Conservation (phyloP, 352 stramenopile genomes). For the Phytopythium aichiense region DNA sequence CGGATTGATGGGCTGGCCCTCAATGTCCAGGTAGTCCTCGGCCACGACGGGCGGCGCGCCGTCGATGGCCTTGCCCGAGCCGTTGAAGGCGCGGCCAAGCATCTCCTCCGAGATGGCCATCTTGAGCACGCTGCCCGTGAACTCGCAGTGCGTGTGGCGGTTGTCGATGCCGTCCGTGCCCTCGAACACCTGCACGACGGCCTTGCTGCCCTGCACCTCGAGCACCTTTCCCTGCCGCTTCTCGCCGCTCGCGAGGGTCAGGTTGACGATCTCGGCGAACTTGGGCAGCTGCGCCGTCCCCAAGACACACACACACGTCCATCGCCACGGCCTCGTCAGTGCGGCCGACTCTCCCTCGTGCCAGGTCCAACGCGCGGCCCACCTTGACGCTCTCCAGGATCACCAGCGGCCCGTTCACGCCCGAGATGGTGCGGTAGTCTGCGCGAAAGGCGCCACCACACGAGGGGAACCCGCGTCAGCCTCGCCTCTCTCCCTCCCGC, state of each 20-base stretch:
- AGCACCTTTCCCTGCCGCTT: constrained; percentile 92
- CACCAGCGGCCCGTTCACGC: constrained; percentile 98
- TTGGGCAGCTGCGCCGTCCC: constrained; percentile 79
- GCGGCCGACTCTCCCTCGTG: no score
- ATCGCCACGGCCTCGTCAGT: neutral
- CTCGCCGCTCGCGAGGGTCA: constrained; percentile 96
- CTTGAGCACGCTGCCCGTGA: constrained; percentile 98
- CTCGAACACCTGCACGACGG: constrained; percentile 97
- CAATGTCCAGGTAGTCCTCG: constrained; percentile 99
- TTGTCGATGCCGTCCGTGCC: constrained; percentile 99
- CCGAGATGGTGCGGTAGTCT: constrained; percentile 97
- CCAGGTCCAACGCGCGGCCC: neutral
- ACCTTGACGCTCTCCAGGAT: constrained; percentile 99
- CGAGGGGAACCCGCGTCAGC: neutral
- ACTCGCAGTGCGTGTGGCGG: constrained; percentile 97
- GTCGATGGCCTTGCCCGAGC: constrained; percentile 98
- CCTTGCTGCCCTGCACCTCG: constrained; percentile 96
- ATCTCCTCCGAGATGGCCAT: constrained; percentile 99
- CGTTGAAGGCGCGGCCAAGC: constrained; percentile 96
- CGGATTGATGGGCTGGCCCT: constrained; percentile 99
- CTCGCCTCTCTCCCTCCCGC: neutral
- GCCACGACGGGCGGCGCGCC: constrained; percentile 95
- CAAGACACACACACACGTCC: neutral
- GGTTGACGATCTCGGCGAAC: constrained; percentile 99
- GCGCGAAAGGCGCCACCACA: neutral